Conservation (phyloP, 2,329 filamentous ascomycete genomes). For the Orbilia blumenaviensis region DNA sequence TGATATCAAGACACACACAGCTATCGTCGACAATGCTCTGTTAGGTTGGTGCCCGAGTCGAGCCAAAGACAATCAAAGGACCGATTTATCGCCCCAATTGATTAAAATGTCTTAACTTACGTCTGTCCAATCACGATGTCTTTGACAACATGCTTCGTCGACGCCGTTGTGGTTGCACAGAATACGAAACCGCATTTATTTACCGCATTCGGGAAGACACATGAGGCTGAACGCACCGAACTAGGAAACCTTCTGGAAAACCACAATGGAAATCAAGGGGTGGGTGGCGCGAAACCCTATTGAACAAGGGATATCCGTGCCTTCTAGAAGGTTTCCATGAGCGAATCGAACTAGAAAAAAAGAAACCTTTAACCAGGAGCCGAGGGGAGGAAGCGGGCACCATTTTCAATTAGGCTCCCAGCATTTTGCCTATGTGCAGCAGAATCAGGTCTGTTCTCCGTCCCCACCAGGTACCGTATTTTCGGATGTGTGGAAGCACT, state of each 20-base stretch:
- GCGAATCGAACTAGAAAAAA: slow-evolving; percentile 35
- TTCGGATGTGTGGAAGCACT: slow-evolving; percentile 51
- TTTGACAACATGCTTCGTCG: slow-evolving; percentile 17
- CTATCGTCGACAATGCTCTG: slow-evolving; percentile 11
- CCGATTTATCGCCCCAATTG: too few relatives aligned
- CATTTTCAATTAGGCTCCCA: slow-evolving; percentile 54
- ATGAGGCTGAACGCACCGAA: slow-evolving; percentile 52
- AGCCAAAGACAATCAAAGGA: neutral
- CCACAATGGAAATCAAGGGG: slow-evolving; percentile 47
- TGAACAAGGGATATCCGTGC: slow-evolving; percentile 50
- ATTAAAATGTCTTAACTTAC: neutral
- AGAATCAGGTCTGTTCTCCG: slow-evolving; percentile 43
- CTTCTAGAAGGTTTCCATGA: slow-evolving; percentile 53
- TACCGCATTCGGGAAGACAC: slow-evolving; percentile 26
- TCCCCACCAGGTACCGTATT: slow-evolving; percentile 44
- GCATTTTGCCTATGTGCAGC: slow-evolving; percentile 54
- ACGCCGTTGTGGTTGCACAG: neutral
- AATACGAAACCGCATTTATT: slow-evolving; percentile 47
- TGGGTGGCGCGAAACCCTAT: slow-evolving; percentile 8
- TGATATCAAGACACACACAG: slow-evolving; percentile 5
- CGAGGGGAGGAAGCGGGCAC: slow-evolving; percentile 52
- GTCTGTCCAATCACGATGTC: neutral
- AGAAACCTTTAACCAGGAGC: slow-evolving; percentile 54
- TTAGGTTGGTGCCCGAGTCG: too few relatives aligned
- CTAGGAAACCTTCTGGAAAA: slow-evolving; percentile 54